These are phyloP conservation scores for Pseudogymnoascus sp. DNA, from an alignment of 2,329 filamentous ascomycete species.

Conservation along the genomic window DNA sequence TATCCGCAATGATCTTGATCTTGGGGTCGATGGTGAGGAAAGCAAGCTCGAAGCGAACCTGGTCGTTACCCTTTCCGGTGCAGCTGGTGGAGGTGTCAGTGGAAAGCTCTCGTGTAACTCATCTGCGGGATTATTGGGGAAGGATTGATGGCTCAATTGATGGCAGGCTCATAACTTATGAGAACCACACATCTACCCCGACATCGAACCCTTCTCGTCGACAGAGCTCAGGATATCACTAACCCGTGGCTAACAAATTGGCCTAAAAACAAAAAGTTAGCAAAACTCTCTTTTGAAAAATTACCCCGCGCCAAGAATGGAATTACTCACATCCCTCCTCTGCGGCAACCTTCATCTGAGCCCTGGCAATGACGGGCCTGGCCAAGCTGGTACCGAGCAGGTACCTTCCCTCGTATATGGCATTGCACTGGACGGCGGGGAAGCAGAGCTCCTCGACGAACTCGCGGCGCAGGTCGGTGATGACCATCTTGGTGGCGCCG, in stretches of 20 bases:
- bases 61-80: slow-evolving; percentile 58
- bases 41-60: slow-evolving; percentile 58
- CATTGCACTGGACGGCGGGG: slow-evolving; percentile 69
- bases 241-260: slow-evolving; percentile 8
- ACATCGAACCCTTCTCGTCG: not conserved
- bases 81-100: slow-evolving; percentile 44
- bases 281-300: not conserved
- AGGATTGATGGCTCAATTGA: slow-evolving; percentile 1
- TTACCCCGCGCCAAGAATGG: not conserved
- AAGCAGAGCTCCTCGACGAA: slow-evolving; percentile 78
- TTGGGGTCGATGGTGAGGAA: slow-evolving; percentile 56
- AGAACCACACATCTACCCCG: not conserved
- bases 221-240: not conserved
- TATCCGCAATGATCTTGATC: slow-evolving; percentile 68
- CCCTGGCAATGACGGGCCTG: slow-evolving; percentile 62
- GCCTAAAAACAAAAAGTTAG: not conserved
- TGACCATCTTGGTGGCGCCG: slow-evolving; percentile 30
- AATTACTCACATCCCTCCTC: slow-evolving; percentile 48
- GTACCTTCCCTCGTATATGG: slow-evolving; percentile 62
- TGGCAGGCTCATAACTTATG: not conserved
- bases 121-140: not conserved
- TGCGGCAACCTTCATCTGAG: slow-evolving; percentile 57
- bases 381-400: slow-evolving; percentile 58
- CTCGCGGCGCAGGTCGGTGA: slow-evolving; percentile 61
- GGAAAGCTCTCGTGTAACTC: not conserved